Base-by-base conservation (phyloP, 1,284 basidiomycete genomes). In the Ceratobasidium theobromae region DNA sequence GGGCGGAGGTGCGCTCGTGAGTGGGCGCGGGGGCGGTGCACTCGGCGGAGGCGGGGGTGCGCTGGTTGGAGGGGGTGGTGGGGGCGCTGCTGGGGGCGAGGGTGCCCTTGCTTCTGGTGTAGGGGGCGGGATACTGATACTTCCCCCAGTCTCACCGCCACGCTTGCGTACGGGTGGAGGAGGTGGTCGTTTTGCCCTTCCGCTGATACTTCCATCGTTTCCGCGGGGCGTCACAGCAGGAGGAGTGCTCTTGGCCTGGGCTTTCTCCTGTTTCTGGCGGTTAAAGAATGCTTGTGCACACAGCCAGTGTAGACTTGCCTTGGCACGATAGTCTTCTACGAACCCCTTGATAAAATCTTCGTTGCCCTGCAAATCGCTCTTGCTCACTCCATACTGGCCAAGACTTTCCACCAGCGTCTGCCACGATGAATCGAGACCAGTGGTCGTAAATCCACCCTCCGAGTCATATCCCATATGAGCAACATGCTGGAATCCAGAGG, bases 401-500 rank as follows among this genome's bases (percentile, higher is more conserved):
- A 98, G 81, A 71, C 87, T 82, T 25, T 81, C 82, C 1, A 98
- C 81, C 65, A 98, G 79, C 0, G 86, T 80, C 67, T 87, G 82
- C 96, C 96, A 99, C 6, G 89, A 93, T 2, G 92, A 87, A 76
- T 98, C 96, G n/a, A 98, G 91, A 68, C 92, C 91, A 35, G 83
- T 83, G 1, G 89, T 90, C 0, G 87, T 88, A 76, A 95, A 98
- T 3, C 95, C 95, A 41, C 86, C 85, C 71, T 96, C 86, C 0
- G 85, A 76, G 71, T 96, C 91, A 76, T 91, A 98, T 25, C 95
- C 95, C 91, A 99, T 97, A 75, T 98, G 95, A 0, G 91, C 93
- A 48, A 97, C 84, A 74, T 98, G 95, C 70, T 86, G 84, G 80
- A 98, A 98, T 3, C 78, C 75, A 16, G 85, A 85, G 1, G 95